phyloP scores from a whole-genome alignment of 1,284 basidiomycete species.

The Ustanciosporium gigantosporum region DNA sequence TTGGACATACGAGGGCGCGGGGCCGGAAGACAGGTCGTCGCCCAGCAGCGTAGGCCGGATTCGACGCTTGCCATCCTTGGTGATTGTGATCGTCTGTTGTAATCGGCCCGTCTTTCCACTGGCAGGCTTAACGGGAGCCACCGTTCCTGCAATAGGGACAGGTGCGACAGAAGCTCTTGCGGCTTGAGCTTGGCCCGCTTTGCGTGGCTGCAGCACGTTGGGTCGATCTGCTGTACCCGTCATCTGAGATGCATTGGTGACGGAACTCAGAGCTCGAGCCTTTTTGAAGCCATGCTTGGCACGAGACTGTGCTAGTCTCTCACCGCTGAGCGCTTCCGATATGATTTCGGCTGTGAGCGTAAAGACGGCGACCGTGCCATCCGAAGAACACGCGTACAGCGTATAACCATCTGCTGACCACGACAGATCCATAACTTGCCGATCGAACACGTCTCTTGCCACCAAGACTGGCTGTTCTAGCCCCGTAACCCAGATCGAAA shows the following conservation, averaged over 20 bases:
- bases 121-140: constrained; percentile 11
- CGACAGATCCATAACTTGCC: constrained; percentile 91
- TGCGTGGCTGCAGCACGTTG: constrained; percentile 57
- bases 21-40: constrained; percentile 10
- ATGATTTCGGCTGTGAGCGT: constrained; percentile 78
- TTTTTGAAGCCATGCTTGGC: constrained; percentile 41
- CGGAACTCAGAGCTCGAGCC: constrained; percentile 4
- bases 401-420: constrained; percentile 89
- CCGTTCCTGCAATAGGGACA: constrained; percentile 15
- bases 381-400: constrained; percentile 91
- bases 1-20: constrained; percentile 5
- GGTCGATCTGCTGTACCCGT: constrained; percentile 18
- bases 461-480: constrained; percentile 91
- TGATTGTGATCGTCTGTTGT: constrained; percentile 61
- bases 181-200: constrained; percentile 28
- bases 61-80: constrained; percentile 69
- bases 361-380: constrained; percentile 88
- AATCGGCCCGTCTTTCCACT: constrained; percentile 31
- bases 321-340: constrained; percentile 76
- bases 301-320: constrained; percentile 62
- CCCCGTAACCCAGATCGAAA: constrained; percentile 44
- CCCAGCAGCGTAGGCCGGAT: constrained; percentile 67
- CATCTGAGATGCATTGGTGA: constrained; percentile 1
- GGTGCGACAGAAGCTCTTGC: constrained; percentile 18
- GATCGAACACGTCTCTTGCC: constrained; percentile 87